Percentiles rank a stretch among this genome's conserved stretches.
phyloP scores from a whole-genome alignment of 1,284 basidiomycete genomes.

The Puccinia hordei region DNA sequence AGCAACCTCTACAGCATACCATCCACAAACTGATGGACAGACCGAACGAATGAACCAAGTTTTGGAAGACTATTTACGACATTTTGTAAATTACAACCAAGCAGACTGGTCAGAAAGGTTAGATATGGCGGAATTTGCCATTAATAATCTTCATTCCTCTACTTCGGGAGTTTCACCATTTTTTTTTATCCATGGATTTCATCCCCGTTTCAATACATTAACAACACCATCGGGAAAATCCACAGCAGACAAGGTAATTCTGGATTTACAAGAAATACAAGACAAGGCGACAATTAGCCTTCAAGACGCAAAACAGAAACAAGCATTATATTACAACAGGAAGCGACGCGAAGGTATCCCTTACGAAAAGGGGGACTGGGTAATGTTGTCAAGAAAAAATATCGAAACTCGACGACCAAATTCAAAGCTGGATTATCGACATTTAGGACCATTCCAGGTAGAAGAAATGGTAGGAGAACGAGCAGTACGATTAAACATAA shows the following conservation, averaged over 20 bases:
- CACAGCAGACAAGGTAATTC: not conserved
- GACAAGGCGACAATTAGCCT: not conserved
- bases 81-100: no score
- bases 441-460: constrained; percentile 12
- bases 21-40: no score
- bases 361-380: constrained; percentile 16
- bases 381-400: not conserved
- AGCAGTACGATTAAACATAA: constrained; percentile 5
- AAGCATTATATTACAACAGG: constrained; percentile 17
- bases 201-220: no score
- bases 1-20: constrained; percentile 26
- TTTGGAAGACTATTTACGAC: no score
- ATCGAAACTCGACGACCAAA: not conserved
- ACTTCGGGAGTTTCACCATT: no score
- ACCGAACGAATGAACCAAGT: no score
- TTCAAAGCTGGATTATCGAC: constrained; percentile 19
- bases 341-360: no score
- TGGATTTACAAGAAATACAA: not conserved
- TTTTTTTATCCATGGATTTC: no score
- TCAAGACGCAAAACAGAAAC: not conserved
- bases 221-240: no score
- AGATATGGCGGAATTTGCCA: no score
- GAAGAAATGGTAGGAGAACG: not conserved
- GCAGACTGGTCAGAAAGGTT: no score
- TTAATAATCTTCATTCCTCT: no score